These are phyloP conservation scores for Diaporthe sp. DNA, from an alignment of 2,329 filamentous ascomycete species.

Conservation along the genomic window DNA sequence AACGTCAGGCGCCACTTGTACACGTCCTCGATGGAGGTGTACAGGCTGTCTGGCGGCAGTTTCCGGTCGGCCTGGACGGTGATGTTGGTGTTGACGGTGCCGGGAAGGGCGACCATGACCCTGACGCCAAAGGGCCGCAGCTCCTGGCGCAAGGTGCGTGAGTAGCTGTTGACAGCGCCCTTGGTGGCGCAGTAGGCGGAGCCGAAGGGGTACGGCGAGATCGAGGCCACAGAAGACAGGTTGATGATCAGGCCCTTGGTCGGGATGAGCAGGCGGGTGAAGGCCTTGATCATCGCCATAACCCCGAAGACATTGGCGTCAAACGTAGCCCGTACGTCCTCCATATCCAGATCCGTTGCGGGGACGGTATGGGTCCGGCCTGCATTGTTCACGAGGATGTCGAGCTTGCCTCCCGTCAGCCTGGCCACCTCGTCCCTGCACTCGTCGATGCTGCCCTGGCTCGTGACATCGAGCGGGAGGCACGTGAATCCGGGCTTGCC, in stretches of 20 bases:
- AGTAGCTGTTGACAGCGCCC: slow-evolving; percentile 66
- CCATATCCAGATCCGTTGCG: slow-evolving; percentile 55
- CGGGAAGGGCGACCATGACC: slow-evolving; percentile 69
- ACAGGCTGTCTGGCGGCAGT: slow-evolving; percentile 61
- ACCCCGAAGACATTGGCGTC: slow-evolving; percentile 70
- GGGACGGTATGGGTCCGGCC: slow-evolving; percentile 39
- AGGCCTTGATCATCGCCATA: slow-evolving; percentile 67
- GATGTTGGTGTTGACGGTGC: slow-evolving; percentile 66
- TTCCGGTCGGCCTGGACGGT: slow-evolving; percentile 55
- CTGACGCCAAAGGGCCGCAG: slow-evolving; percentile 66
- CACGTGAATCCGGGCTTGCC: slow-evolving; percentile 58
- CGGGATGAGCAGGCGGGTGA: slow-evolving; percentile 62
- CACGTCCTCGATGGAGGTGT: slow-evolving; percentile 52
- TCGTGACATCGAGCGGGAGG: slow-evolving; percentile 66
- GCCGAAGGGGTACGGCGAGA: slow-evolving; percentile 66
- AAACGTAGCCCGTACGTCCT: slow-evolving; percentile 65
- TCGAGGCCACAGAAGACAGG: slow-evolving; percentile 64
- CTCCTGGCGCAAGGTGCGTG: slow-evolving; percentile 65
- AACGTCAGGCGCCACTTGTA: slow-evolving; percentile 39
- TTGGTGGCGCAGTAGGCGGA: slow-evolving; percentile 68
- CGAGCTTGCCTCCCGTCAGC: slow-evolving; percentile 65
- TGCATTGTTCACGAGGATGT: slow-evolving; percentile 72
- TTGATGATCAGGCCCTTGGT: slow-evolving; percentile 67
- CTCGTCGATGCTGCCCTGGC: slow-evolving; percentile 60
- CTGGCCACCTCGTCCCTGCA: slow-evolving; percentile 60